A percentile compares a stretch with the other conserved stretches of the same genome.
Evolutionary conservation across 2,329 filamentous ascomycete species (phyloP).

Genomic region (Mycosphaerelloides madeirae): DNA sequence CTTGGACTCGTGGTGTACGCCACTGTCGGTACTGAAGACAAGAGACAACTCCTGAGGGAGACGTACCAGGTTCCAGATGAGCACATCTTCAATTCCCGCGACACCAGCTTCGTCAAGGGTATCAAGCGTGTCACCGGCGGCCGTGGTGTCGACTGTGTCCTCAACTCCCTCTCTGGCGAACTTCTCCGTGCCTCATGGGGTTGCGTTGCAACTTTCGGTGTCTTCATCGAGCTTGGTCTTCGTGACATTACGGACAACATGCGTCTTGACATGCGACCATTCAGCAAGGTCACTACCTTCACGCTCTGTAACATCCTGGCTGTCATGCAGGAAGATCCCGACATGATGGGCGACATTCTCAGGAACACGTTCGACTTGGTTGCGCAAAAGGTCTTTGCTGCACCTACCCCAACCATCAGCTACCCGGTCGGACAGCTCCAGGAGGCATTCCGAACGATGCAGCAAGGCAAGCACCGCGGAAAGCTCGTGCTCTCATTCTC

Average conservation of each 20-base stretch:
- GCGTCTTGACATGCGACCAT: slow-evolving; percentile 12
- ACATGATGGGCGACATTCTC: no score
- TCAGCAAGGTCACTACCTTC: slow-evolving; percentile 10
- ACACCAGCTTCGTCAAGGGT: slow-evolving; percentile 21
- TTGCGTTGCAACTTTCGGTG: slow-evolving; percentile 29
- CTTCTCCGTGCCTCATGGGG: slow-evolving; percentile 25
- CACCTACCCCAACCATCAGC: no score
- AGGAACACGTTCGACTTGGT: no score
- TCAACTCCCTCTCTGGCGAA: slow-evolving; percentile 30
- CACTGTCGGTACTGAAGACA: slow-evolving; percentile 24
- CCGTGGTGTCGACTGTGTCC: slow-evolving; percentile 35
- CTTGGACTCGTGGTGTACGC: slow-evolving; percentile 26
- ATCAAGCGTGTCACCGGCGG: slow-evolving; percentile 27
- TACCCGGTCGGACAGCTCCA: slow-evolving; percentile 17
- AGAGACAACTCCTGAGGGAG: slow-evolving; percentile 19
- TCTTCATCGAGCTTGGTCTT: slow-evolving; percentile 28
- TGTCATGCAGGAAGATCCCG: no score
- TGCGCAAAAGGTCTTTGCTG: no score
- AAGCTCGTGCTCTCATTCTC: slow-evolving; percentile 7
- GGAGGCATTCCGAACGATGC: slow-evolving; percentile 14
- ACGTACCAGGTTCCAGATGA: slow-evolving; percentile 21
- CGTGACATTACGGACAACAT: slow-evolving; percentile 17
- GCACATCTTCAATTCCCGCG: slow-evolving; percentile 30
- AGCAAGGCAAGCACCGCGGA: slow-evolving; percentile 9
- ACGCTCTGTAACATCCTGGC: no score